Percentiles rank a stretch among this genome's conserved stretches.
These are phyloP conservation scores for Ampelocalamus luodianensis DNA, from an alignment of 176 grass and related monocot genomes.

Conservation along the genomic window DNA sequence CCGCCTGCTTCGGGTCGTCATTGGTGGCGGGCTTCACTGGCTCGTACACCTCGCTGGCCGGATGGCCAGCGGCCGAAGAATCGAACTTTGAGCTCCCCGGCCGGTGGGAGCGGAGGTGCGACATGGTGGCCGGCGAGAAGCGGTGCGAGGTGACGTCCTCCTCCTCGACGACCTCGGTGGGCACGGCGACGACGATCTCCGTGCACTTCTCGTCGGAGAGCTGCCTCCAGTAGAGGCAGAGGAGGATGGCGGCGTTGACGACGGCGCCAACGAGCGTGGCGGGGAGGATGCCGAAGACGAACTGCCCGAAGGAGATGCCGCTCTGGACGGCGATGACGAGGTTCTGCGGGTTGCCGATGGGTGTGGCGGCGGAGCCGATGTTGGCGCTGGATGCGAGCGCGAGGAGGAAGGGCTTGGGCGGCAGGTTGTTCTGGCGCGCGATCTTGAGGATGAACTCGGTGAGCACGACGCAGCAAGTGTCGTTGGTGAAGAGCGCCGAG, in stretches of 20 bases:
- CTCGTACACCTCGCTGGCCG: background rate
- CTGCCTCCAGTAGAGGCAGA: slow-evolving; percentile 69
- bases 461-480: slow-evolving; percentile 90
- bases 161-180: slow-evolving; percentile 61
- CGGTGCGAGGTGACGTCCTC: slow-evolving; percentile 82
- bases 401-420: slow-evolving; percentile 69
- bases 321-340: slow-evolving; percentile 89
- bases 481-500: slow-evolving; percentile 84
- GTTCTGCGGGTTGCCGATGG: slow-evolving; percentile 98
- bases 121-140: slow-evolving; percentile 92
- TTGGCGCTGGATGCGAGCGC: slow-evolving; percentile 37
- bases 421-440: slow-evolving; percentile 89
- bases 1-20: background rate
- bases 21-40: slow-evolving; percentile 23
- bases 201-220: slow-evolving; percentile 62
- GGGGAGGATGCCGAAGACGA: slow-evolving; percentile 72
- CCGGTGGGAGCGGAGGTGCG: slow-evolving; percentile 44
- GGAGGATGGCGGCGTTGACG: slow-evolving; percentile 70
- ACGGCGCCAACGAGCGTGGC: slow-evolving; percentile 66
- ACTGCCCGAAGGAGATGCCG: slow-evolving; percentile 71
- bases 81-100: slow-evolving; percentile 23
- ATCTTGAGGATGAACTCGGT: slow-evolving; percentile 98
- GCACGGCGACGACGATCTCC: slow-evolving; percentile 27
- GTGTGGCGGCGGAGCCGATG: slow-evolving; percentile 80
- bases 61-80: background rate